Evolutionary conservation across 164 flowering plant genomes (phyloP).

Genomic region (Macadamia integrifolia): DNA sequence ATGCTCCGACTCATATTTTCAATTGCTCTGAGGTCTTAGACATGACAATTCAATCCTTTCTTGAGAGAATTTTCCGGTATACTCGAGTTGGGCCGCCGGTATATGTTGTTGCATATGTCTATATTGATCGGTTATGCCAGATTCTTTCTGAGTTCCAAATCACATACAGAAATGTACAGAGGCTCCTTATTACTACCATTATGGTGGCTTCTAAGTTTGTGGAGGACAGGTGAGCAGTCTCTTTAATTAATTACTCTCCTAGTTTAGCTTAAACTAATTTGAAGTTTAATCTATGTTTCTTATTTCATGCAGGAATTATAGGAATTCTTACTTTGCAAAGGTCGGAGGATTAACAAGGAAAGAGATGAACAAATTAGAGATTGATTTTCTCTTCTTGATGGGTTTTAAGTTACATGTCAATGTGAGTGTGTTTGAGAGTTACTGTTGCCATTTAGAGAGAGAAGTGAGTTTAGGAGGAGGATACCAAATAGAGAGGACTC

Average conservation of each 20-base stretch:
- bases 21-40: constrained; percentile 57
- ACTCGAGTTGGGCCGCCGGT: constrained; percentile 68
- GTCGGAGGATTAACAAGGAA: constrained; percentile 74
- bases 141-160: constrained; percentile 54
- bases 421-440: constrained; percentile 82
- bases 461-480: constrained; percentile 95
- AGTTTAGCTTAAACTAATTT: not conserved
- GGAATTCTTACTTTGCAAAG: constrained; percentile 78
- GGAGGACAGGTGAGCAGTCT: constrained; percentile 73
- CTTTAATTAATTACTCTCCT: not conserved
- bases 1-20: constrained; percentile 31
- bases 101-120: constrained; percentile 79
- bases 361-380: constrained; percentile 70
- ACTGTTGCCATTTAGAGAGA: constrained; percentile 81
- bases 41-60: constrained; percentile 62
- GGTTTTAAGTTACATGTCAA: constrained; percentile 80
- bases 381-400: constrained; percentile 74
- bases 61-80: constrained; percentile 81
- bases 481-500: constrained; percentile 72
- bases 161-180: constrained; percentile 60
- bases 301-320: constrained; percentile 63
- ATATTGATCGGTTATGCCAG: constrained; percentile 78
- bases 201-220: constrained; percentile 94
- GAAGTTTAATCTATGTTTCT: not conserved
- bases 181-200: constrained; percentile 80